Evolutionary conservation across 768 basidiomycete species (phyloP).

Genomic region (Boletus sp.): DNA sequence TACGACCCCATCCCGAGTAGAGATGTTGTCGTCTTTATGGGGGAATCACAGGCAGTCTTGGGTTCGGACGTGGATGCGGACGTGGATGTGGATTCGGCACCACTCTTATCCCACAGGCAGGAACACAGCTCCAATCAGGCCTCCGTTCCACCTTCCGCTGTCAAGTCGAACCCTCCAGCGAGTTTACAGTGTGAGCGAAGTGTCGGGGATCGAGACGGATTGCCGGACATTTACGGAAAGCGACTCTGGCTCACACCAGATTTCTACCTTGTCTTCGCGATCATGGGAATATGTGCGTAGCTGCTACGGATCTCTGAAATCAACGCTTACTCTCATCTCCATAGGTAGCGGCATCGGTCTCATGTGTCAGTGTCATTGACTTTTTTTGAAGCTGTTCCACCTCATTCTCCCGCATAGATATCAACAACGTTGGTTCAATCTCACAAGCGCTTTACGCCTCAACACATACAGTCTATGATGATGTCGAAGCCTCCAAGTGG

Average conservation of each 20-base stretch:
- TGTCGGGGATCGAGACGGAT: conserved; percentile 19
- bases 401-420: conserved; percentile 42
- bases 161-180: conserved; percentile 25
- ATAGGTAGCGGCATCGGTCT: conserved; percentile 70
- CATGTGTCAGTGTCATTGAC: conserved; percentile 52
- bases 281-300: conserved; percentile 54
- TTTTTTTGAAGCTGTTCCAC: not conserved
- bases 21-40: conserved; percentile 22
- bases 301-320: not conserved
- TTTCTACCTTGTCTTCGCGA: conserved; percentile 61
- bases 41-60: conserved; percentile 16
- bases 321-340: not conserved
- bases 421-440: conserved; percentile 85
- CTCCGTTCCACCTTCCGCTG: conserved; percentile 10
- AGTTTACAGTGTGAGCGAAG: not conserved
- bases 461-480: conserved; percentile 59
- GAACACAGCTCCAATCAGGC: conserved; percentile 22
- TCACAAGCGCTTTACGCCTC: conserved; percentile 65
- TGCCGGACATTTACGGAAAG: conserved; percentile 53
- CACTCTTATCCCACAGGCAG: conserved; percentile 20
- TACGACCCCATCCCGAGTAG: conserved; percentile 18
- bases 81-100: conserved; percentile 17
- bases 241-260: conserved; percentile 49
- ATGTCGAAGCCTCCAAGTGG: conserved; percentile 63
- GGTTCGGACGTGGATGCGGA: conserved; percentile 12